Base-by-base conservation (phyloP, 2,329 filamentous ascomycete genomes). In the Aspergillus ustus region DNA sequence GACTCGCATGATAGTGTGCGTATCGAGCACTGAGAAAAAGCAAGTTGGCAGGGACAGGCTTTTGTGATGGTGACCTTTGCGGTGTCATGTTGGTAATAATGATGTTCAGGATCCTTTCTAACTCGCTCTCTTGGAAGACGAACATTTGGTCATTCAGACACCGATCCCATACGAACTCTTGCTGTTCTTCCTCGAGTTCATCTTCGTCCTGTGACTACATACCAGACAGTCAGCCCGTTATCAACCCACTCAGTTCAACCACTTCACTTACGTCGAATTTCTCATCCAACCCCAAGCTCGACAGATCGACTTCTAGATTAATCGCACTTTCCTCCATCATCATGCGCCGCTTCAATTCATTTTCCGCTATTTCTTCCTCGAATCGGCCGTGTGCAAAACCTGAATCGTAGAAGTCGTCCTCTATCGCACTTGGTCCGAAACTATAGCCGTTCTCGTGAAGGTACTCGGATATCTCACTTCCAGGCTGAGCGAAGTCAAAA, bases 311-410 rank as follows among this genome's bases (percentile, higher is more conserved):
- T 77, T 99, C 95, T 40, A 99, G 83, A 75, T 99, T 97, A 67
- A 96, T 90, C 6, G 95, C 94, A 73, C 95, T 99, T 75, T 99
- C 95, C 87, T 96, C 95, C 94, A 98, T 97, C 93, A 99, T 97
- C 79, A 81, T 82, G 34, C 95, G 87, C 66, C 94, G 87, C 73
- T 94, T 92, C 86, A 97, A 88, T 77, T 98, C 95, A 69, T 92
- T 97, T 76, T 99, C 95, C 3, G 93, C 93, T 85, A 98, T 89
- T 75, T 99, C 95, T 74, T 98, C 94, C 77, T 99, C 95, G 66
- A 99, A 98, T 20, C 89, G 88, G 74, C 97, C 93, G 74, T 98
- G 92, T 0, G 91, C 92, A 72, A 98, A 91, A 0, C 95, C 95
- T 1, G 91, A 89, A 68, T 90, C 93, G 74, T 99, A 99, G 73